Evolutionary conservation across 352 stramenopile species (phyloP).

Genomic region (Thalassiosira tumida): DNA sequence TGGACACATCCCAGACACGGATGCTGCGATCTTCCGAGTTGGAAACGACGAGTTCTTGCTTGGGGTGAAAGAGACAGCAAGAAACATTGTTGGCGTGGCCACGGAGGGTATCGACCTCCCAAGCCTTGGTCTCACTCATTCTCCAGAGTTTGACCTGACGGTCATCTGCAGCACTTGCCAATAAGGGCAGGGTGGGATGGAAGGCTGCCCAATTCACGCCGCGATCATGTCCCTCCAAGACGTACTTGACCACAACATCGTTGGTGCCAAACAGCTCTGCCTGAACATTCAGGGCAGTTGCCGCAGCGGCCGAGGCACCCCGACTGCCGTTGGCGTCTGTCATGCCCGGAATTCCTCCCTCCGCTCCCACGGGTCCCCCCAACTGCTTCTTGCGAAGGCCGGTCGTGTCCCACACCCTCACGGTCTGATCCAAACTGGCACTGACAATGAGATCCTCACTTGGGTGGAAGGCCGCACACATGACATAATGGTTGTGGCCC

Average conservation of each 20-base stretch:
- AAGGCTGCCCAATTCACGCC: constrained; percentile 99
- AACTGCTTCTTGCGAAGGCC: constrained; percentile 98
- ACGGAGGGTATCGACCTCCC: constrained; percentile 99
- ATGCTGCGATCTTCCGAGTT: constrained; percentile 99
- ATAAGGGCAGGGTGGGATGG: constrained; percentile 98
- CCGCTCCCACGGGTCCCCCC: constrained; percentile 88
- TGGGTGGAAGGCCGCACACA: constrained; percentile 99
- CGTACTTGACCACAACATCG: constrained; percentile 99
- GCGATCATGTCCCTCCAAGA: constrained; percentile 99
- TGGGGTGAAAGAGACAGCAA: constrained; percentile 99
- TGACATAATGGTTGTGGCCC: constrained; percentile 99
- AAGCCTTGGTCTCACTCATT: constrained; percentile 99
- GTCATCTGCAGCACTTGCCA: constrained; percentile 99
- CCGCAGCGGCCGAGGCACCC: constrained; percentile 62
- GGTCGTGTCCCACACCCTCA: constrained; percentile 99
- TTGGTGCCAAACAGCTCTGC: constrained; percentile 98
- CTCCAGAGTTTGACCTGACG: constrained; percentile 99
- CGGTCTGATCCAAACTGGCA: constrained; percentile 98
- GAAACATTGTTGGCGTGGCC: constrained; percentile 99
- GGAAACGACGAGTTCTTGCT: constrained; percentile 98
- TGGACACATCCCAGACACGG: constrained; percentile 99
- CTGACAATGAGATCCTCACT: constrained; percentile 99
- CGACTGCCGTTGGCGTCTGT: constrained; percentile 73
- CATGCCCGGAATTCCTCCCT: constrained; percentile 40
- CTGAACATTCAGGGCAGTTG: constrained; percentile 91